Base-by-base conservation (phyloP, 129 eudicot species). In the Artemisia argyi region DNA sequence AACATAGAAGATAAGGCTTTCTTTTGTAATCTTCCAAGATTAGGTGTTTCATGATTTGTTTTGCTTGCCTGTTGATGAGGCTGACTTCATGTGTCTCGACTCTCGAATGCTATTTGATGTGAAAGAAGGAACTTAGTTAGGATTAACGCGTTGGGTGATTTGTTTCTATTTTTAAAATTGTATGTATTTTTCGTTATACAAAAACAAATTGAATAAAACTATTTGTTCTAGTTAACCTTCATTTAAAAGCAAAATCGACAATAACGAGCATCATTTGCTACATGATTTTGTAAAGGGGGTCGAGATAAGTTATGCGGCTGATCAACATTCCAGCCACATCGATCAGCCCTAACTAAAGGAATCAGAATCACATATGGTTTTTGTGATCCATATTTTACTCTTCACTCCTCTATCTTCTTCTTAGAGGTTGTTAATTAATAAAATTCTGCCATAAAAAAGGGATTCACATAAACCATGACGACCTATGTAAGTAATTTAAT, bases 21-120 rank as follows among this genome's bases (percentile, higher is more conserved):
- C 56, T 75, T 22, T 55, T 20, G 51, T 66, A 30, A n/a, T 66
- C 50, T 66, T 73, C 18, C 42, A 73, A 51, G n/a, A 24, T 47
- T 54, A 18, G 51, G 44, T 44, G 22, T 20, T n/a, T 66, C 32
- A 7, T 71, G 66, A 14, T 18, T 14, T 62, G 24, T 47, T 32
- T 11, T 59, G 47, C 47, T 28, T 62, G 47, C 32, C 26, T 39
- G 20, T n/a, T n/a, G 24, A 51, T 47, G n/a, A 71, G 14, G 26
- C 44, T 53, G 66, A 44, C 56, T 20, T 22, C 47, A 44, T 22
- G 47, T 58, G 66, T 57, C 10, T 66, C 57, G 56, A 66, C n/a
- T 60, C 9, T 26, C 48, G 8, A 39, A 39, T 7, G 10, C 46
- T 39, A 39, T 39, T 39, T 8, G 8, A 59, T 11, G 6, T 22